Conservation (phyloP, 2,329 filamentous ascomycete species). For the Myotisia sp. region DNA sequence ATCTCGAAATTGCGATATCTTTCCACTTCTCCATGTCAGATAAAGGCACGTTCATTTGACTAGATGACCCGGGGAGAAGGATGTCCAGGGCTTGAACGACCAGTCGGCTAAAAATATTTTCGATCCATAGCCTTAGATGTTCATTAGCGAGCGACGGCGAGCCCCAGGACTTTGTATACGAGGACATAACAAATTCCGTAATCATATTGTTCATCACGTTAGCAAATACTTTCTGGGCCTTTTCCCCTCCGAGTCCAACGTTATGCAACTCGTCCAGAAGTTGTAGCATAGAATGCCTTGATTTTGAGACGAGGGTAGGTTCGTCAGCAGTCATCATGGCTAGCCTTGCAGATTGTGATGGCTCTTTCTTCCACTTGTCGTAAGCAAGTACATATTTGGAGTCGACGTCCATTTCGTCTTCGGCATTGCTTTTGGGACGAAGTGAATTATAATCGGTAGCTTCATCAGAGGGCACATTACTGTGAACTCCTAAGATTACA, state of each 20-base stretch:
- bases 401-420: slow-evolving; percentile 28
- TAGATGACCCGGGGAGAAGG: slow-evolving; percentile 20
- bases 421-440: slow-evolving; percentile 1
- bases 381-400: slow-evolving; percentile 25
- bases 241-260: slow-evolving; percentile 42
- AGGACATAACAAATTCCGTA: slow-evolving; percentile 40
- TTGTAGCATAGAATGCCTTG: slow-evolving; percentile 23
- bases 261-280: slow-evolving; percentile 35
- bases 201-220: slow-evolving; percentile 44
- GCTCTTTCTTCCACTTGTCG: slow-evolving; percentile 23
- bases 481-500: slow-evolving; percentile 29
- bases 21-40: slow-evolving; percentile 40
- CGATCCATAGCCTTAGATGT: slow-evolving; percentile 42
- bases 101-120: slow-evolving; percentile 39
- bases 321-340: slow-evolving; percentile 24
- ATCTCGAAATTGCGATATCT: slow-evolving; percentile 39
- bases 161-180: slow-evolving; percentile 46
- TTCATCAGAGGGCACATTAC: slow-evolving; percentile 11
- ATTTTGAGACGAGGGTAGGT: slow-evolving; percentile 16
- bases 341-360: slow-evolving; percentile 16
- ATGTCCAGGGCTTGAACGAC: slow-evolving; percentile 36
- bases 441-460: not conserved
- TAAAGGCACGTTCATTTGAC: slow-evolving; percentile 22
- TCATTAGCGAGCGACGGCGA: slow-evolving; percentile 34
- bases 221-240: slow-evolving; percentile 44